Conservation (phyloP, 202 grass and related monocot genomes). For the Carex sylvatica region DNA sequence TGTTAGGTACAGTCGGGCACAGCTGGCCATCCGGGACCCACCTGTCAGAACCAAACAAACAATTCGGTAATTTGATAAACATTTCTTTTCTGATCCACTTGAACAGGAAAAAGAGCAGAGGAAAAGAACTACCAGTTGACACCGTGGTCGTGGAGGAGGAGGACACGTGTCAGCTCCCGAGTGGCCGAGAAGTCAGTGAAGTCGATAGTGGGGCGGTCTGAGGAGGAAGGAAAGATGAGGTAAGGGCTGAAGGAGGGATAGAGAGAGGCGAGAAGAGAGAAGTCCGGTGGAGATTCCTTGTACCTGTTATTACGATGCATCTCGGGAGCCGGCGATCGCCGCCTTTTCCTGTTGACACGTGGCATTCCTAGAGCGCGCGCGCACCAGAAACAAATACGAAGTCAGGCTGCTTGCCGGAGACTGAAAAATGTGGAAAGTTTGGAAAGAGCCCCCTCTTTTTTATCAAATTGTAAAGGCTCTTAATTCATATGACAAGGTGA, state of each 20-base stretch:
- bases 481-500: too few species aligned
- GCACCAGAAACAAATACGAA: not conserved
- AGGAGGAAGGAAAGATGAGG: conserved; percentile 40
- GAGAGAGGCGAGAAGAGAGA: conserved; percentile 62
- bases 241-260: conserved; percentile 76
- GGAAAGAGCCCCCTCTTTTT: not conserved
- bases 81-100: not conserved
- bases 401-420: not conserved
- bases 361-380: not conserved
- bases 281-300: conserved; percentile 62
- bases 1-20: conserved; percentile 86
- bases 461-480: not conserved
- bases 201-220: conserved; percentile 58
- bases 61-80: not conserved
- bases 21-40: conserved; percentile 92
- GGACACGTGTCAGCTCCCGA: conserved; percentile 87
- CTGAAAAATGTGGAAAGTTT: not conserved
- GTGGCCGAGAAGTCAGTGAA: conserved; percentile 84
- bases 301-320: conserved; percentile 85
- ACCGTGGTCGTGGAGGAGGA: conserved; percentile 87
- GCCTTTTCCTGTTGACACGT: conserved; percentile 27
- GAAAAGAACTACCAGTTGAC: conserved; percentile 64
- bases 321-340: conserved; percentile 35
- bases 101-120: not conserved
- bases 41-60: conserved; percentile 42